A percentile compares a stretch with the other conserved stretches of the same genome.
These are phyloP conservation scores for Tuber calosporum DNA, from an alignment of 495 filamentous ascomycete genomes.

Conservation along the genomic window DNA sequence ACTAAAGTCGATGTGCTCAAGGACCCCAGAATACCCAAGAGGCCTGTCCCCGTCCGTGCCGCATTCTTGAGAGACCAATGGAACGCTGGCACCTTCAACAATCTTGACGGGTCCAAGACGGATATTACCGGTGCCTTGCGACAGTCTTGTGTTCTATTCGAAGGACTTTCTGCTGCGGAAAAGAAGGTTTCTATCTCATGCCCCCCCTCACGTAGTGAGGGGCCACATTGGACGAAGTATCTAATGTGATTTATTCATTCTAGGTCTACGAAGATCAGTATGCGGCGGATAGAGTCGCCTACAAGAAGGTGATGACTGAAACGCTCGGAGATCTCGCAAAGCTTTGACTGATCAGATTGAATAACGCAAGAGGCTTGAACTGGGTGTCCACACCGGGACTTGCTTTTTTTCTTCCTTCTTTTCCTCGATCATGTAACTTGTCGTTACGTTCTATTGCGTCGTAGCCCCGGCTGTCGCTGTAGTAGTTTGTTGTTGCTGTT, in stretches of 20 bases:
- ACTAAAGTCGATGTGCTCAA: not conserved
- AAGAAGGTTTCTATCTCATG: slow-evolving; percentile 22
- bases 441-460: not conserved
- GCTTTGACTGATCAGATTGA: not conserved
- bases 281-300: not conserved
- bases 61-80: slow-evolving; percentile 1
- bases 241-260: not conserved
- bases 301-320: not conserved
- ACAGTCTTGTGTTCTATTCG: slow-evolving; percentile 2
- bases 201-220: not conserved
- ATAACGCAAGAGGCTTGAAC: not conserved
- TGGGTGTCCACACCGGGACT: not conserved
- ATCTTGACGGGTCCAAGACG: not conserved
- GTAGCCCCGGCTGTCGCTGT: not conserved
- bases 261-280: slow-evolving; percentile 23
- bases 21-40: slow-evolving; percentile 18
- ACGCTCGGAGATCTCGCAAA: not conserved
- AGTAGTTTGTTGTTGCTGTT: not conserved
- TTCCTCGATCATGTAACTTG: not conserved
- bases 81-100: not conserved
- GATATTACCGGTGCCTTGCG: not conserved
- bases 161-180: slow-evolving; percentile 1
- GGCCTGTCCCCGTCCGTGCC: not conserved
- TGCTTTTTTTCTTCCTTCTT: not conserved
- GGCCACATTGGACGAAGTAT: not conserved